Evolutionary conservation across 2,329 filamentous ascomycete species (phyloP).

Genomic region (Penicillium sp.): DNA sequence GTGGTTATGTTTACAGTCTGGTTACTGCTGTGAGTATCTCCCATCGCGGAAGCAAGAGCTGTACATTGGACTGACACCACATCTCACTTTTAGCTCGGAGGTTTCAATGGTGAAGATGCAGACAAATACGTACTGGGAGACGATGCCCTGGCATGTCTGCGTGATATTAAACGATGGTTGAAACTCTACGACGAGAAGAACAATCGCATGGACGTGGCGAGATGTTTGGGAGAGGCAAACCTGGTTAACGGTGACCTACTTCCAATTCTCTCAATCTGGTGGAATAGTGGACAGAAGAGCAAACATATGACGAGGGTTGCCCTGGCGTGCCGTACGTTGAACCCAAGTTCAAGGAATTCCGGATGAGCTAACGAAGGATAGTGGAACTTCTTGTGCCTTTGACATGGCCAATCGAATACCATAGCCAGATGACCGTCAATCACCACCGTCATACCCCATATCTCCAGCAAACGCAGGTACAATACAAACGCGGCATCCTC

Average conservation of each 20-base stretch:
- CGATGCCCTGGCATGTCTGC: slow-evolving; percentile 86
- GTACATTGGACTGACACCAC: slow-evolving; percentile 17
- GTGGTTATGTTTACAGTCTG: slow-evolving; percentile 90
- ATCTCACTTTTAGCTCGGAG: slow-evolving; percentile 69
- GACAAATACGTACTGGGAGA: slow-evolving; percentile 88
- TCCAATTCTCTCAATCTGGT: slow-evolving; percentile 84
- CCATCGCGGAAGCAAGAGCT: slow-evolving; percentile 13
- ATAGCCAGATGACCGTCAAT: slow-evolving; percentile 84
- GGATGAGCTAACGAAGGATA: slow-evolving; percentile 28
- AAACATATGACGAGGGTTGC: slow-evolving; percentile 78
- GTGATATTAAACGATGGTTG: slow-evolving; percentile 94
- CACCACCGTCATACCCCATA: slow-evolving; percentile 91
- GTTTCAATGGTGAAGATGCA: slow-evolving; percentile 76
- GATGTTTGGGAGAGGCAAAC: slow-evolving; percentile 90
- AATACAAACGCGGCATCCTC: slow-evolving; percentile 86
- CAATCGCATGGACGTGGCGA: slow-evolving; percentile 91
- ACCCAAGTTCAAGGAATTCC: neutral
- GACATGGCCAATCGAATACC: slow-evolving; percentile 90
- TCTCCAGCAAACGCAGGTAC: slow-evolving; percentile 81
- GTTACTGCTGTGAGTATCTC: slow-evolving; percentile 77
- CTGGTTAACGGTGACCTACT: slow-evolving; percentile 87
- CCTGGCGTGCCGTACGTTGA: slow-evolving; percentile 69
- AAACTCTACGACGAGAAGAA: slow-evolving; percentile 91
- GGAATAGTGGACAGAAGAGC: slow-evolving; percentile 71
- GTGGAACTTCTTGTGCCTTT: slow-evolving; percentile 88